Conservation (phyloP, 1,284 basidiomycete species). For the Malassezia psittaci region DNA sequence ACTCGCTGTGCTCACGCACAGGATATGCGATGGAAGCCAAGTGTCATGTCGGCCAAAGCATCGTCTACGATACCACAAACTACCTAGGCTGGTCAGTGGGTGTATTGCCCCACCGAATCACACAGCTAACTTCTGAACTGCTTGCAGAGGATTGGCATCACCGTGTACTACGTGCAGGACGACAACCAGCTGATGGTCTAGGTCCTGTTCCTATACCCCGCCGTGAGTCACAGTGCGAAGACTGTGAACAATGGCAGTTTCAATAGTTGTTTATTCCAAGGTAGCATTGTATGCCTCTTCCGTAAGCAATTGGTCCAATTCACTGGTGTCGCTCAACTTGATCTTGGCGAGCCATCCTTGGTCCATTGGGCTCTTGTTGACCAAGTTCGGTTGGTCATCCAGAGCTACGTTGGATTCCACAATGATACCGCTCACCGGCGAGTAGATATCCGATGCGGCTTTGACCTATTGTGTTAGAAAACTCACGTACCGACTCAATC, state of each 20-base stretch:
- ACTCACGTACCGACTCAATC: slow-evolving; percentile 61
- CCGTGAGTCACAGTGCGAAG: slow-evolving; percentile 10
- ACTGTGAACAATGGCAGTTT: slow-evolving; percentile 16
- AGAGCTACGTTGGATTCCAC: slow-evolving; percentile 69
- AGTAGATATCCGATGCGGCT: slow-evolving; percentile 92
- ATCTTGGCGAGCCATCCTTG: slow-evolving; percentile 94
- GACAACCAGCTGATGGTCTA: neutral
- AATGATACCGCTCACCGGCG: slow-evolving; percentile 77
- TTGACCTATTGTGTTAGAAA: slow-evolving; percentile 54
- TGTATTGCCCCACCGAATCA: slow-evolving; percentile 67
- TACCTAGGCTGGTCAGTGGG: slow-evolving; percentile 71
- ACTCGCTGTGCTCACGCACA: slow-evolving; percentile 38
- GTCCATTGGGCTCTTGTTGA: slow-evolving; percentile 80
- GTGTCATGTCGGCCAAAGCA: slow-evolving; percentile 74
- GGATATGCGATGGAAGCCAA: slow-evolving; percentile 43
- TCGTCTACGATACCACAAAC: slow-evolving; percentile 77
- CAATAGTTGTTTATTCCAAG: slow-evolving; percentile 11
- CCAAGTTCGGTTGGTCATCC: slow-evolving; percentile 61
- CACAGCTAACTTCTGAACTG: slow-evolving; percentile 62
- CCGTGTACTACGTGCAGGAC: neutral
- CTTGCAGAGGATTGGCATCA: slow-evolving; percentile 65
- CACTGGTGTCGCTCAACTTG: slow-evolving; percentile 64
- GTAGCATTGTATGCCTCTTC: slow-evolving; percentile 63
- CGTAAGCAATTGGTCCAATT: slow-evolving; percentile 65
- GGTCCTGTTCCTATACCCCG: slow-evolving; percentile 7